A percentile compares a stretch with the other conserved stretches of the same genome.
These are phyloP conservation scores for Eimeria necatrix DNA, from an alignment of 169 alveolate genomes.

Conservation along the genomic window DNA sequence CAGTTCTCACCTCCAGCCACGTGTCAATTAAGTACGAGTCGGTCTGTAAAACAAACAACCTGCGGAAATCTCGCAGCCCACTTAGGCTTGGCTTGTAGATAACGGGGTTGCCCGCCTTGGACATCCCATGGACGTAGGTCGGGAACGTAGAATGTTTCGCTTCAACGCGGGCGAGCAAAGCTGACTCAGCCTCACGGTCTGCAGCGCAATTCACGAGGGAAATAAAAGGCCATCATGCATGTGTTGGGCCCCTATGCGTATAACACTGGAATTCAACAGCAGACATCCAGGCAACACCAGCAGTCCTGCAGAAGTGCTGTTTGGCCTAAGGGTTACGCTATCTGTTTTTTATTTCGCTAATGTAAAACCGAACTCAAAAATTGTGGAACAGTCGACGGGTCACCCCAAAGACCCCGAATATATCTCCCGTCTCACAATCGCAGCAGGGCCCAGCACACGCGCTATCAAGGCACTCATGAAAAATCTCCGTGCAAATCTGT, in stretches of 20 bases:
- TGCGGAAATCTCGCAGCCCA: slow-evolving; percentile 29
- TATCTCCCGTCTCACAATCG: no score
- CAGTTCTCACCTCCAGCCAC: slow-evolving; percentile 24
- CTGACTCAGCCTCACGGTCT: slow-evolving; percentile 13
- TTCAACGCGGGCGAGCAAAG: slow-evolving; percentile 40
- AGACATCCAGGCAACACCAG: no score
- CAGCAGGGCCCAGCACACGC: no score
- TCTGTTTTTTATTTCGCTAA: background rate
- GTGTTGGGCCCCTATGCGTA: no score
- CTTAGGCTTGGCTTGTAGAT: slow-evolving; percentile 42
- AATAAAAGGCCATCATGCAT: no score
- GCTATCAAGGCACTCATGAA: no score
- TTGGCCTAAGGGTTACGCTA: background rate
- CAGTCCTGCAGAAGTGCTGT: background rate
- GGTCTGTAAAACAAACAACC: slow-evolving; percentile 20
- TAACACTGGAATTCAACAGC: no score
- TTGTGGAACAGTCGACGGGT: no score
- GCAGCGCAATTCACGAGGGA: background rate
- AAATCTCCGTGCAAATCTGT: background rate
- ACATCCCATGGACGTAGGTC: background rate
- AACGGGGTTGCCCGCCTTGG: slow-evolving; percentile 17
- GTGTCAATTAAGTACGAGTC: slow-evolving; percentile 33
- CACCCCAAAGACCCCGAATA: no score
- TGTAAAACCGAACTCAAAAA: no score
- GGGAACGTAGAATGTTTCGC: background rate